These are phyloP conservation scores for Cryptosporidium andersoni DNA, from an alignment of 169 alveolate genomes.

Conservation along the genomic window DNA sequence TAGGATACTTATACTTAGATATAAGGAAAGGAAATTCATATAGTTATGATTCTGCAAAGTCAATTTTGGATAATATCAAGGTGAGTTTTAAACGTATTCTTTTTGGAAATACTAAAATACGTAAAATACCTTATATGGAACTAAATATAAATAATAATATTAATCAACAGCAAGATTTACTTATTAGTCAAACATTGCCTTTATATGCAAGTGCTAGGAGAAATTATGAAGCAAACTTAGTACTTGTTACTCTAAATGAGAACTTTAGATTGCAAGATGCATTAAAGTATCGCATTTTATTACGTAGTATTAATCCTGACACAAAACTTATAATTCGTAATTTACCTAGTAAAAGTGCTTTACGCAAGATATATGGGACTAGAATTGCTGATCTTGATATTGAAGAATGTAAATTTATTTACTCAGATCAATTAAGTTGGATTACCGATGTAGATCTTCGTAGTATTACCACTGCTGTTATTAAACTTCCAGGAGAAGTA, in stretches of 20 bases:
- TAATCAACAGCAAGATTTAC: slow-evolving; percentile 2
- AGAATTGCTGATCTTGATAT: slow-evolving; percentile 7
- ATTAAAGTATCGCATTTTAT: slow-evolving; percentile 3
- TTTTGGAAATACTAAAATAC: background rate
- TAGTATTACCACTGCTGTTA: background rate
- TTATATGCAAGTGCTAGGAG: slow-evolving; percentile 29
- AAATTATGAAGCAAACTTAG: slow-evolving; percentile 29
- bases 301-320: background rate
- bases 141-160: background rate
- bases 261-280: slow-evolving; percentile 13
- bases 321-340: slow-evolving; percentile 24
- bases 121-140: slow-evolving; percentile 21
- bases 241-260: slow-evolving; percentile 6
- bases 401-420: background rate
- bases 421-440: background rate
- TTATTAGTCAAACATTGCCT: slow-evolving; percentile 34
- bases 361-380: slow-evolving; percentile 16
- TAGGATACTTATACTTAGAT: too few relatives aligned
- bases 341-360: slow-evolving; percentile 58
- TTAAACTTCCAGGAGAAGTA: background rate
- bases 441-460: background rate
- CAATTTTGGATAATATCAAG: background rate
- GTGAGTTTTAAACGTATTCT: background rate
- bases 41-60: too few relatives aligned
- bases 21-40: too few relatives aligned